phyloP scores from a whole-genome alignment of 306 rosid genomes.

The Astragalus glycyphyllos region DNA sequence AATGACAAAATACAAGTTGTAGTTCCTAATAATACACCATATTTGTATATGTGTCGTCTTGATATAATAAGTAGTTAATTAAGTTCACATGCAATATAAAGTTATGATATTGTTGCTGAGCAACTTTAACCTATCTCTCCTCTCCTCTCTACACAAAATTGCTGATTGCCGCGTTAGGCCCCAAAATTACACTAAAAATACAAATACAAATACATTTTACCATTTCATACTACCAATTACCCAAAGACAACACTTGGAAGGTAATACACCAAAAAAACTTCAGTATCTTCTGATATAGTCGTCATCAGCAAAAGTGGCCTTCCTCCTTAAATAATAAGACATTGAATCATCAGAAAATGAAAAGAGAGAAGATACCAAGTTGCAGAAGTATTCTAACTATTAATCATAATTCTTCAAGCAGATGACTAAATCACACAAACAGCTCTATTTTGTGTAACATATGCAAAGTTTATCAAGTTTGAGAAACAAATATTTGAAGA shows the following conservation, averaged over 20 bases:
- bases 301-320: not conserved
- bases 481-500: not conserved
- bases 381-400: not conserved
- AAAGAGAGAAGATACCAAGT: not conserved
- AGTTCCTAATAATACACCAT: no score
- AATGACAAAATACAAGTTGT: no score
- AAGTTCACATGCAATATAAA: not conserved
- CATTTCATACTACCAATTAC: not conserved
- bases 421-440: not conserved
- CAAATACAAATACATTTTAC: not conserved
- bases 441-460: not conserved
- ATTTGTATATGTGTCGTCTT: not conserved
- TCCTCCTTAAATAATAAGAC: conserved; percentile 17
- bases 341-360: conserved; percentile 9
- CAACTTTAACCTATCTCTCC: not conserved
- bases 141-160: conserved; percentile 10
- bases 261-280: not conserved
- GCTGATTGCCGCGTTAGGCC: not conserved
- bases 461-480: not conserved
- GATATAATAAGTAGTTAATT: not conserved
- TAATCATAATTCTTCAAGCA: conserved; percentile 16
- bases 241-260: not conserved
- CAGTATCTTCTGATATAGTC: conserved; percentile 10
- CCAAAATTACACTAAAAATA: conserved; percentile 24
- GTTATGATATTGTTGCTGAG: not conserved